Conservation (phyloP, 2,329 filamentous ascomycete genomes). For the Trichoderma sp. region DNA sequence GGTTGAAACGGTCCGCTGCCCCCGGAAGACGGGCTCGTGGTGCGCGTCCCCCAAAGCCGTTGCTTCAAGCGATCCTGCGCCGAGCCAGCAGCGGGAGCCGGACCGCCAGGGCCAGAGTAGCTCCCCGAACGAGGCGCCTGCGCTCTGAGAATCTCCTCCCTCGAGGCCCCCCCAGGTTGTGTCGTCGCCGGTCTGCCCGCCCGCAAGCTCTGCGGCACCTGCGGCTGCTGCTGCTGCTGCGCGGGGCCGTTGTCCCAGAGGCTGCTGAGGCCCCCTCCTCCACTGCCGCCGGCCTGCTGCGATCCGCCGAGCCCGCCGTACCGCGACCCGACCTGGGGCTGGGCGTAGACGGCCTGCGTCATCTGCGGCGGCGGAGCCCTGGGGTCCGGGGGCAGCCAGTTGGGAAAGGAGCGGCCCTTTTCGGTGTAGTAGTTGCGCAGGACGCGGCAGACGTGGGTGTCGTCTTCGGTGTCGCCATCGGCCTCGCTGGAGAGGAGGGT, state of each 20-base stretch:
- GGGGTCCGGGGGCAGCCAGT: conserved; percentile 90
- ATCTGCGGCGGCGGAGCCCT: conserved; percentile 66
- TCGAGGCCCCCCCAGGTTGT: conserved; percentile 31
- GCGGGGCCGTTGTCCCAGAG: conserved; percentile 59
- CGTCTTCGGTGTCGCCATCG: conserved; percentile 79
- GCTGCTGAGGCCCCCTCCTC: conserved; percentile 54
- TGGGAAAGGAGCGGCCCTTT: conserved; percentile 77
- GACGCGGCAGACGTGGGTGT: conserved; percentile 92
- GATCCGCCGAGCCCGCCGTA: conserved; percentile 50
- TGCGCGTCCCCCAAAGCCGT: conserved; percentile 69
- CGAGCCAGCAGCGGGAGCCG: conserved; percentile 40
- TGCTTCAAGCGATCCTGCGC: conserved; percentile 85
- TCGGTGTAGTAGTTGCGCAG: conserved; percentile 92
- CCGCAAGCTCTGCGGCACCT: conserved; percentile 50
- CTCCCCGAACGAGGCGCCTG: conserved; percentile 73
- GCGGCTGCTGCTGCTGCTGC: conserved; percentile 39
- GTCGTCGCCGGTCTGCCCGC: conserved; percentile 45
- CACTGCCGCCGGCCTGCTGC: conserved; percentile 29
- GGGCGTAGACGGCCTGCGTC: conserved; percentile 56
- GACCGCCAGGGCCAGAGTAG: conserved; percentile 61
- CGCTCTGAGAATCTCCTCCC: conserved; percentile 48
- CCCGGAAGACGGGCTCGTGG: conserved; percentile 55
- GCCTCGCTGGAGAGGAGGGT: conserved; percentile 69
- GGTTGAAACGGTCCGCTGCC: conserved; percentile 53
- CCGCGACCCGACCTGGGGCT: conserved; percentile 56